Evolutionary conservation across 1,284 basidiomycete genomes (phyloP).

Genomic region (Quambalaria eucalypti): DNA sequence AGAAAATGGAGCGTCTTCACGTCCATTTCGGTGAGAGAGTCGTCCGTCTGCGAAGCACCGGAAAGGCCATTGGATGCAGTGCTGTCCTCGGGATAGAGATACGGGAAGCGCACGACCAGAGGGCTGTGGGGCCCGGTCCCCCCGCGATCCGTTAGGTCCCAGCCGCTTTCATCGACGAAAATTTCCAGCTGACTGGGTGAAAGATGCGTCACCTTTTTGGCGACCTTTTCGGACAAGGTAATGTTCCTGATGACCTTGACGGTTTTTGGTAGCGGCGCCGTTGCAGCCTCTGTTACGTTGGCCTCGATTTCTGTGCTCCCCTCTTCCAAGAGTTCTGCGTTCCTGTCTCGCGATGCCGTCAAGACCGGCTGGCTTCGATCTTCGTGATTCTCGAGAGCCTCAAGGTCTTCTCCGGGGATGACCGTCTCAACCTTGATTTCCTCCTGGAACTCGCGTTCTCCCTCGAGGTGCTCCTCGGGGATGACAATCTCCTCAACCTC

Average conservation of each 20-base stretch:
- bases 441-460: background rate
- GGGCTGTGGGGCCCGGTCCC: background rate
- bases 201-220: background rate
- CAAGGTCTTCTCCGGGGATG: background rate
- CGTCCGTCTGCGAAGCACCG: too few species aligned
- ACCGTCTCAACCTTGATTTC: background rate
- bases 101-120: background rate
- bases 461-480: background rate
- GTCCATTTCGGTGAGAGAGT: constrained; percentile 12
- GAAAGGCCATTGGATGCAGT: background rate
- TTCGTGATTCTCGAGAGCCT: background rate
- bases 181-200: background rate
- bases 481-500: background rate
- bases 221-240: background rate
- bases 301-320: background rate
- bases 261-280: background rate
- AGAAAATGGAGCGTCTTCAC: constrained; percentile 64
- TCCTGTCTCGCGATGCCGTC: too few species aligned
- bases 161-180: constrained; percentile 1
- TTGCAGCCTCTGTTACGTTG: background rate
- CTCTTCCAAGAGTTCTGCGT: background rate
- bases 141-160: background rate
- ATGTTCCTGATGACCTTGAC: background rate
- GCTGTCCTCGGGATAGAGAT: background rate
- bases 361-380: too few species aligned